Percentiles rank a stretch among this genome's conserved stretches.
These are phyloP conservation scores for Pouteria glomerata DNA, from an alignment of 148 eudicot species.

Conservation along the genomic window DNA sequence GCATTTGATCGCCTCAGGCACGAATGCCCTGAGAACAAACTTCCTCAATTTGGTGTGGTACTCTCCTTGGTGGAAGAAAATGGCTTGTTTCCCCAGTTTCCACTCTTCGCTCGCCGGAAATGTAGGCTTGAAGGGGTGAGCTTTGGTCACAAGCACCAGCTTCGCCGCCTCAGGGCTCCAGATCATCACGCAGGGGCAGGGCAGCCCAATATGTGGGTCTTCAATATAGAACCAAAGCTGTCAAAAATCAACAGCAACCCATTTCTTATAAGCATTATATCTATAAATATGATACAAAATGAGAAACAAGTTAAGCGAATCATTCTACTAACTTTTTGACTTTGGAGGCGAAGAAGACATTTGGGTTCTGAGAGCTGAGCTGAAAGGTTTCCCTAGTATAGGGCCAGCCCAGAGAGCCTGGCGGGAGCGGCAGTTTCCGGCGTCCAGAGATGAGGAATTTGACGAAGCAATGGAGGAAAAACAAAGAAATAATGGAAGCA, in stretches of 20 bases:
- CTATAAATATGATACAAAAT: neutral
- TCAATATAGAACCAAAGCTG: conserved; percentile 87
- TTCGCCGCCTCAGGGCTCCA: conserved; percentile 84
- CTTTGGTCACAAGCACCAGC: conserved; percentile 54
- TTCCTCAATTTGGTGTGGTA: conserved; percentile 69
- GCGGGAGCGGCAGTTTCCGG: conserved; percentile 60
- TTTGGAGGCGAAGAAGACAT: conserved; percentile 80
- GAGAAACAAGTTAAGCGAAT: neutral
- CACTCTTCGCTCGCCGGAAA: conserved; percentile 94
- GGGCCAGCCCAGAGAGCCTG: conserved; percentile 90
- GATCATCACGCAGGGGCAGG: conserved; percentile 85
- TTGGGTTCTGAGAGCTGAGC: conserved; percentile 85
- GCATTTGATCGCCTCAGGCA: conserved; percentile 50
- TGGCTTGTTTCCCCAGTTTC: conserved; percentile 89
- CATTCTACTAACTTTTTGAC: conserved; percentile 73
- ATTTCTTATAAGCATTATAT: neutral
- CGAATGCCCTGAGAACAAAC: conserved; percentile 73
- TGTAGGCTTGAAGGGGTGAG: conserved; percentile 90
- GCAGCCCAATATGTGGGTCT: conserved; percentile 85
- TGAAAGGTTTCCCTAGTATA: conserved; percentile 90
- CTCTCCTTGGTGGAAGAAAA: conserved; percentile 87
- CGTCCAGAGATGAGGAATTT: conserved; percentile 16
- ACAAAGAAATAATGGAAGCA: conserved; percentile 12
- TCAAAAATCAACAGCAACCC: too few relatives aligned
- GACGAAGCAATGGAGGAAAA: conserved; percentile 14